These are phyloP conservation scores for Cardiospermum halicacabum DNA, from an alignment of 345 rosid species.

Conservation along the genomic window DNA sequence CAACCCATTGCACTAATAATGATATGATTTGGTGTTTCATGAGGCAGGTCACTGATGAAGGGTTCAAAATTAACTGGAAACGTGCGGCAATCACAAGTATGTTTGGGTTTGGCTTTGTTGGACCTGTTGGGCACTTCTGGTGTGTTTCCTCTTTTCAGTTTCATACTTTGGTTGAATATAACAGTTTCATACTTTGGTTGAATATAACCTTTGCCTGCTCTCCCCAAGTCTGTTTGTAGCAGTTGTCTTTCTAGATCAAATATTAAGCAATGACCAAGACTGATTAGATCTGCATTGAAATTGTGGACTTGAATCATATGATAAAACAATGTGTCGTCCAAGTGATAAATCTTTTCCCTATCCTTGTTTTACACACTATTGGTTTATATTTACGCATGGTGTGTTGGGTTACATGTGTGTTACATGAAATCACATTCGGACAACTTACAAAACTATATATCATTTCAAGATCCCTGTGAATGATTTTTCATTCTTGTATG, in stretches of 20 bases:
- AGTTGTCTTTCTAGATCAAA: not conserved
- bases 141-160: constrained; percentile 27
- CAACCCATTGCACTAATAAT: constrained; percentile 12
- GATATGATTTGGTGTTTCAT: constrained; percentile 2
- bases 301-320: not conserved
- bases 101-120: constrained; percentile 78
- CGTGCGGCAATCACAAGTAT: constrained; percentile 69
- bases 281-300: not conserved
- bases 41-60: constrained; percentile 48
- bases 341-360: not conserved
- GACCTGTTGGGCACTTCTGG: constrained; percentile 89
- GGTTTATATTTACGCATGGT: not conserved
- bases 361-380: not conserved
- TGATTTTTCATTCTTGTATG: not conserved
- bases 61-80: constrained; percentile 64
- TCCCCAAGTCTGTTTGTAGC: not conserved
- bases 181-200: not conserved
- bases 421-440: not conserved
- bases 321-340: not conserved
- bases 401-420: not conserved
- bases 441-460: not conserved
- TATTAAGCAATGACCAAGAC: not conserved
- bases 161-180: not conserved
- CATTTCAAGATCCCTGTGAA: not conserved
- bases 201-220: constrained; percentile 4